Conservation (phyloP, 2,329 filamentous ascomycete species). For the Talaromyces sp. region DNA sequence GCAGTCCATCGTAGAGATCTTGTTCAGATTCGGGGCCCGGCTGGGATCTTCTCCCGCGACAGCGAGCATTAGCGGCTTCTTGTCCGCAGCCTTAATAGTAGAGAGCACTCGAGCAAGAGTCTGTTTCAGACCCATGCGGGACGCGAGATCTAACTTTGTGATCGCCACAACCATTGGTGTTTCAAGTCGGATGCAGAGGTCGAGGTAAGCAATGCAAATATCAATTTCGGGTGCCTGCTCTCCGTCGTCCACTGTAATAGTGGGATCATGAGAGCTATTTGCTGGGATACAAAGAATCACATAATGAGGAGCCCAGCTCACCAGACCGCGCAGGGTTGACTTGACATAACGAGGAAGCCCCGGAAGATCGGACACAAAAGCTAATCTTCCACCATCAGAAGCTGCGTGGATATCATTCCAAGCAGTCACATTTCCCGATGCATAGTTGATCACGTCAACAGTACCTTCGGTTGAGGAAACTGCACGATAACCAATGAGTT, state of each 20-base stretch:
- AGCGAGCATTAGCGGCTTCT: slow-evolving; percentile 69
- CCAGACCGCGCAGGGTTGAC: slow-evolving; percentile 82
- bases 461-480: slow-evolving; percentile 27
- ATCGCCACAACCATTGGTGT: slow-evolving; percentile 78
- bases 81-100: slow-evolving; percentile 70
- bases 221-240: slow-evolving; percentile 58
- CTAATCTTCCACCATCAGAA: slow-evolving; percentile 69
- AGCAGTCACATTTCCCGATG: slow-evolving; percentile 79
- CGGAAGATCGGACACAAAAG: slow-evolving; percentile 88
- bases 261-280: slow-evolving; percentile 60
- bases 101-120: slow-evolving; percentile 73
- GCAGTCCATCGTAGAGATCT: slow-evolving; percentile 57
- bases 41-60: slow-evolving; percentile 48
- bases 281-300: slow-evolving; percentile 83
- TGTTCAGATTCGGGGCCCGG: slow-evolving; percentile 53
- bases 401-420: slow-evolving; percentile 93
- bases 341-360: slow-evolving; percentile 86
- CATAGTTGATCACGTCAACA: slow-evolving; percentile 72
- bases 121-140: slow-evolving; percentile 65
- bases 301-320: slow-evolving; percentile 96
- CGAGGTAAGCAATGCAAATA: slow-evolving; percentile 74
- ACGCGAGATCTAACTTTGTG: slow-evolving; percentile 87
- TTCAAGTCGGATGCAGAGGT: slow-evolving; percentile 77
- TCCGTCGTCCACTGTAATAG: slow-evolving; percentile 24
- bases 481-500: slow-evolving; percentile 77